Conservation (phyloP, 2,329 filamentous ascomycete species). For the Sordariomycetes sp. region DNA sequence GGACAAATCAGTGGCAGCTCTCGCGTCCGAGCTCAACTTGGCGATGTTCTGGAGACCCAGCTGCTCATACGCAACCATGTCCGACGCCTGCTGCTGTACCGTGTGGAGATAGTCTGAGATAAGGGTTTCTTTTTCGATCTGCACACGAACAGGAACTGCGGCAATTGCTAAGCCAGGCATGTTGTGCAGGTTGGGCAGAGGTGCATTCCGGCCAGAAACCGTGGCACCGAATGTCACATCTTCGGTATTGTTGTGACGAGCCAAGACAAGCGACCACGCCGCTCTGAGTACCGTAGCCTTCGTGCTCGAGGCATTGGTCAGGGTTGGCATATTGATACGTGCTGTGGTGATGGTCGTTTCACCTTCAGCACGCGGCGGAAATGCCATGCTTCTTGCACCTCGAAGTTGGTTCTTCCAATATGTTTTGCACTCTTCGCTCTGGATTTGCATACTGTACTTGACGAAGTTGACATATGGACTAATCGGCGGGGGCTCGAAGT, state of each 20-base stretch:
- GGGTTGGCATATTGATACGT: background rate
- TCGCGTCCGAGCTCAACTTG: conserved; percentile 5
- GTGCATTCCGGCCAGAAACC: conserved; percentile 10
- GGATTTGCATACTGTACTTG: conserved; percentile 25
- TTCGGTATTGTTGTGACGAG: conserved; percentile 18
- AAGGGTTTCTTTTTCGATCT: conserved; percentile 1
- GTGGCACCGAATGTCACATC: conserved; percentile 15
- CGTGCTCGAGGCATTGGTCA: background rate
- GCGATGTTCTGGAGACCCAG: conserved; percentile 11
- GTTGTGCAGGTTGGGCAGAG: conserved; percentile 4
- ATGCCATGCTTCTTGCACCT: conserved; percentile 4
- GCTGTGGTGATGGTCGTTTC: background rate
- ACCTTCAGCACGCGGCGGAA: too few relatives aligned
- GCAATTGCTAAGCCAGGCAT: conserved; percentile 9
- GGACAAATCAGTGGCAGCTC: conserved; percentile 7
- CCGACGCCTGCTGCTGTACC: conserved; percentile 4
- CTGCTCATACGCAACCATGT: conserved; percentile 9
- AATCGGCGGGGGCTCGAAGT: conserved; percentile 9
- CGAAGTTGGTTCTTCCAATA: conserved; percentile 2
- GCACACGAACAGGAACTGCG: conserved; percentile 7
- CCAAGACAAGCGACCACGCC: conserved; percentile 1
- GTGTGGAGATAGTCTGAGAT: conserved; percentile 5
- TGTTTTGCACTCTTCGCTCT: background rate
- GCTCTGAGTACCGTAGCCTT: conserved; percentile 9
- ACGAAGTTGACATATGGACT: conserved; percentile 28